Evolutionary conservation across 116 monocot species (phyloP).

Genomic region (Posidonia oceanica): DNA sequence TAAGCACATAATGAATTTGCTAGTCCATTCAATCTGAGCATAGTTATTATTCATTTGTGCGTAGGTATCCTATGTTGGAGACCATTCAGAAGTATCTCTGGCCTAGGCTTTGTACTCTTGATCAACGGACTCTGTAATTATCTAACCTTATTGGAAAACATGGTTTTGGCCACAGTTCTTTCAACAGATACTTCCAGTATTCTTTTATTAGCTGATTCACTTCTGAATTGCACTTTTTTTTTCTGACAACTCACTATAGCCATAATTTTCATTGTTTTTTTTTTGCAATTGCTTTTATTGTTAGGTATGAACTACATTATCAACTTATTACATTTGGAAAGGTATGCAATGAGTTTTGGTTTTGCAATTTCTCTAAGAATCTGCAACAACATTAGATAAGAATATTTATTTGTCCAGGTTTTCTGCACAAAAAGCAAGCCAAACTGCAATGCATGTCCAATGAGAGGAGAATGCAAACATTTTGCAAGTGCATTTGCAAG

Average conservation of each 20-base stretch:
- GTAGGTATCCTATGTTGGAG: conserved; percentile 79
- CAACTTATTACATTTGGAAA: conserved; percentile 96
- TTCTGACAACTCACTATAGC: too few relatives aligned
- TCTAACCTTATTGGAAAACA: background rate
- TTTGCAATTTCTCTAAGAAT: background rate
- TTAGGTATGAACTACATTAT: conserved; percentile 92
- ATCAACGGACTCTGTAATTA: conserved; percentile 81
- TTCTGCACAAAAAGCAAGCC: conserved; percentile 96
- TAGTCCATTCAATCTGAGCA: background rate
- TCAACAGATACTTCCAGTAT: background rate
- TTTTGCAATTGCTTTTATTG: background rate
- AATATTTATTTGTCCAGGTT: conserved; percentile 38
- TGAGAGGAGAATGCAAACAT: conserved; percentile 92
- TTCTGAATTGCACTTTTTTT: too few relatives aligned
- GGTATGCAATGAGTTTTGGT: conserved; percentile 25
- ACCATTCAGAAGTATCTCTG: conserved; percentile 94
- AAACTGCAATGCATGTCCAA: conserved; percentile 90
- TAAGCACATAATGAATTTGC: background rate
- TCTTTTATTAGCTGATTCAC: background rate
- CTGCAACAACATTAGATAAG: background rate
- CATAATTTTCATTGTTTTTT: background rate
- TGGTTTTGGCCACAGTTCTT: background rate
- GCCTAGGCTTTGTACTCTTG: conserved; percentile 86
- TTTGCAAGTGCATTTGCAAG: conserved; percentile 96
- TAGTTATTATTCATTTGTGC: conserved; percentile 5